Conservation (phyloP, 192 early-diverging fungal species). For the Martensiomyces pterosporus region DNA sequence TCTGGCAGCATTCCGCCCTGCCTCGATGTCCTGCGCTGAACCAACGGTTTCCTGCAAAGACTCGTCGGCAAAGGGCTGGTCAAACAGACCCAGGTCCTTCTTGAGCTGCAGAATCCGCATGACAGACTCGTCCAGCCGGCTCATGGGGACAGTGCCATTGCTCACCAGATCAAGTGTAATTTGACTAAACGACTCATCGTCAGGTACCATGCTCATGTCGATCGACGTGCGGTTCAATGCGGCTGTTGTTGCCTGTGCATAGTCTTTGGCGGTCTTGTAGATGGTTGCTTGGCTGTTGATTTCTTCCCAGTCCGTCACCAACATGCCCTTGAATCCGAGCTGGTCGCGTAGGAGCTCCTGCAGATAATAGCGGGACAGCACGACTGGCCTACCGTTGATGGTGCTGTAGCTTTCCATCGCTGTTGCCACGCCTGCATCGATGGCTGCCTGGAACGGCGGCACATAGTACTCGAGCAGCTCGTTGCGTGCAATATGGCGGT, state of each 20-base stretch:
- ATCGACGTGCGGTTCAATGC: slow-evolving; percentile 50
- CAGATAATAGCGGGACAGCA: slow-evolving; percentile 55
- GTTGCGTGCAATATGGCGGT: slow-evolving; percentile 48
- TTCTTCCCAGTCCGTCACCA: slow-evolving; percentile 61
- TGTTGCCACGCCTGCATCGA: slow-evolving; percentile 56
- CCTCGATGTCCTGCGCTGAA: slow-evolving; percentile 47
- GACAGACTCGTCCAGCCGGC: slow-evolving; percentile 51
- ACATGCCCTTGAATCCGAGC: slow-evolving; percentile 55
- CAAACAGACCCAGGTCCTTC: slow-evolving; percentile 62
- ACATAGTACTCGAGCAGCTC: slow-evolving; percentile 61
- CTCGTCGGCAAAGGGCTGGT: slow-evolving; percentile 37
- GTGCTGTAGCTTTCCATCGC: slow-evolving; percentile 63
- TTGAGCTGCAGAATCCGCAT: slow-evolving; percentile 59
- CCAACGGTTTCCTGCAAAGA: slow-evolving; percentile 44
- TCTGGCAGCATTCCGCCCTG: slow-evolving; percentile 48
- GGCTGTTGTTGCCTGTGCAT: slow-evolving; percentile 43
- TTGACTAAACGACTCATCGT: slow-evolving; percentile 53
- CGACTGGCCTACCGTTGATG: slow-evolving; percentile 57
- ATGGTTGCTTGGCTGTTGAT: slow-evolving; percentile 51
- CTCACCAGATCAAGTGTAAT: slow-evolving; percentile 39
- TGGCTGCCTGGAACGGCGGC: slow-evolving; percentile 57
- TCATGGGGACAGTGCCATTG: slow-evolving; percentile 25
- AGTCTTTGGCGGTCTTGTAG: slow-evolving; percentile 39
- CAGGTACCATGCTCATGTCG: slow-evolving; percentile 64
- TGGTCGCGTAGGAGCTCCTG: slow-evolving; percentile 51